Evolutionary conservation across 371 early-diverging fungal species (phyloP).

Genomic region (Mucor mucedo): DNA sequence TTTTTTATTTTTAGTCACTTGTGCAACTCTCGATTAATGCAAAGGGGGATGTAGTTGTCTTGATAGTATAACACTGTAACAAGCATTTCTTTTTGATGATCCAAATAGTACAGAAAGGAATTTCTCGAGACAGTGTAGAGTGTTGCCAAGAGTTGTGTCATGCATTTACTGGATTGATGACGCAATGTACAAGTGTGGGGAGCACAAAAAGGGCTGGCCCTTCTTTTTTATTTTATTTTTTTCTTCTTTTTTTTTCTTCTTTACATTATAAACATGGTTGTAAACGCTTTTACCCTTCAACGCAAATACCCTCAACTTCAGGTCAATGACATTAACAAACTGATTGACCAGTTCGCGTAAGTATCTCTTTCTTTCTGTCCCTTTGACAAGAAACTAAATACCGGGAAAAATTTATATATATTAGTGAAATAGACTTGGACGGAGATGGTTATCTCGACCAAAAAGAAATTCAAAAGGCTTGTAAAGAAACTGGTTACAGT

Average conservation of each 20-base stretch:
- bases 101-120: no score
- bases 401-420: not conserved
- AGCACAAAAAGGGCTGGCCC: not conserved
- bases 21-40: no score
- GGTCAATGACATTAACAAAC: conserved; percentile 63
- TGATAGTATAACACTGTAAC: no score
- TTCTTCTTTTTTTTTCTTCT: conserved; percentile 5
- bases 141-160: not conserved
- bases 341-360: conserved; percentile 71
- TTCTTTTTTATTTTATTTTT: conserved; percentile 15
- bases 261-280: conserved; percentile 21
- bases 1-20: no score
- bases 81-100: no score
- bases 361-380: not conserved
- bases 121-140: no score
- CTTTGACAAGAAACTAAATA: no score
- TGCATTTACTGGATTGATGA: not conserved
- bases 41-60: no score
- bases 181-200: not conserved
- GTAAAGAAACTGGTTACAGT: conserved; percentile 73
- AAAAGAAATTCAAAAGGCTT: conserved; percentile 72
- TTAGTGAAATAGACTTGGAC: conserved; percentile 73
- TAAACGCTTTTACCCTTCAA: conserved; percentile 58
- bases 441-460: conserved; percentile 78
- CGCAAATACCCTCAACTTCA: conserved; percentile 67